Evolutionary conservation across 805 yeast genomes (phyloP), one percentile per base, ranked within the genome.

Genomic region (Barnettozyma sp.): DNA sequence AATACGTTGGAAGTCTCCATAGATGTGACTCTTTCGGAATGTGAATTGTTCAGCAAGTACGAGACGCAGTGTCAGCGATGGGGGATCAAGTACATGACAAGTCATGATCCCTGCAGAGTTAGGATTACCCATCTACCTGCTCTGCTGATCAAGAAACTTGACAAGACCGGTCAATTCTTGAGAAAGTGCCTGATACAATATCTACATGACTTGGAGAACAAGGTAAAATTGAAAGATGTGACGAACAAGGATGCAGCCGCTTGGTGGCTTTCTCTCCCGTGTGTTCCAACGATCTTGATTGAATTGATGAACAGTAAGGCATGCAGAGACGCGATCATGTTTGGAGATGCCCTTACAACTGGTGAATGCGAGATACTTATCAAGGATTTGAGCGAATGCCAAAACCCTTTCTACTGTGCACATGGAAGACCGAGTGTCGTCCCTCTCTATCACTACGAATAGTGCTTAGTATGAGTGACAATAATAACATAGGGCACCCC

Each of bases 381-480:
- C 0, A 22, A 32, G 1, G 42, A 56, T 2, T 60, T 85, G 20
- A 44, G 62, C 0, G 16, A 35, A 4, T 83, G 94, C 48, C 47
- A 58, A 11, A 55, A 66, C 14, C 94, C 95, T 0, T 80, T 82
- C 44, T 76, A 71, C 37, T 86, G 95, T 62, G 95, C 95, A 0
- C 95, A 85, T 54, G 94, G 94, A 0, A 58, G 95, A 38, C 94
- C 94, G 0, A 71, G 86, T 0, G 53, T 80, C 10, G 68, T 75
- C 2, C 87, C 88, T 0, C 40, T 75, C 4, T 57, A 58, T 22
- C 55, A 58, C 25, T 35, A n/a, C n/a, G n/a, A n/a, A n/a, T n/a
- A n/a, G n/a, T n/a, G n/a, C n/a, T n/a, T n/a, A n/a, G n/a, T n/a
- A n/a, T n/a, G n/a, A n/a, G n/a, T n/a, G n/a, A n/a, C n/a, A n/a